Evolutionary conservation across 768 basidiomycete species (phyloP), one percentile per base, ranked within the genome.

Genomic region (Sarcodon aspratus): DNA sequence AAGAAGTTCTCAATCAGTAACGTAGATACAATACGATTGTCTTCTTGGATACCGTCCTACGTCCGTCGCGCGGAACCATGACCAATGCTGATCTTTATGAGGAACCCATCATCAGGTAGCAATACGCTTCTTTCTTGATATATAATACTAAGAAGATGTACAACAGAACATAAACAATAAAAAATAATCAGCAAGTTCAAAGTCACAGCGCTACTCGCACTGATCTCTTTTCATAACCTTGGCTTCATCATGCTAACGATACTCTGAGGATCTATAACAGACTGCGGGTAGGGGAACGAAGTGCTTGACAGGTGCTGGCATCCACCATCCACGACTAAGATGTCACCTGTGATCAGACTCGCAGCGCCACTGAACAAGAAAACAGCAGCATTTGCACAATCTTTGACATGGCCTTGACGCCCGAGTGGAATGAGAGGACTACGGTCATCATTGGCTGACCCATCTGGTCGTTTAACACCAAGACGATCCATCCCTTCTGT

Each of bases 301-400:
- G 61, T 52, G 4, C 61, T 54, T 44, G 78, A 69, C 31, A 83
- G 42, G 56, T 82, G 76, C 59, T 81, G 76, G 36, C 48, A 57
- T 9, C 72, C 83, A 38, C 85, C 85, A 54, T 88, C 85, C 21
- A 87, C 80, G 27, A 75, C 72, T 34, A 89, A 61, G n/a, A 85
- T 65, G 55, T 85, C 82, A 3, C 88, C 88, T 1, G 83, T 83
- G 50, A 92, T 76, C 61, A 75, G 88, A 6, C 76, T 66, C 10
- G 86, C 87, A 3, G 85, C 87, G 45, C 79, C 76, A 56, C 87
- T 90, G 68, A 92, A 89, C 37, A 94, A 69, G 65, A 89, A 94
- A 3, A 88, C 68, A 0, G 85, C 69, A 17, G 80, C 75, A 57
- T 83, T 83, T 6, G 76, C 85, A 49, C 86, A 66, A 55, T 92